These are phyloP conservation scores for Acer yangbiense DNA, from an alignment of 345 rosid species.

Conservation along the genomic window DNA sequence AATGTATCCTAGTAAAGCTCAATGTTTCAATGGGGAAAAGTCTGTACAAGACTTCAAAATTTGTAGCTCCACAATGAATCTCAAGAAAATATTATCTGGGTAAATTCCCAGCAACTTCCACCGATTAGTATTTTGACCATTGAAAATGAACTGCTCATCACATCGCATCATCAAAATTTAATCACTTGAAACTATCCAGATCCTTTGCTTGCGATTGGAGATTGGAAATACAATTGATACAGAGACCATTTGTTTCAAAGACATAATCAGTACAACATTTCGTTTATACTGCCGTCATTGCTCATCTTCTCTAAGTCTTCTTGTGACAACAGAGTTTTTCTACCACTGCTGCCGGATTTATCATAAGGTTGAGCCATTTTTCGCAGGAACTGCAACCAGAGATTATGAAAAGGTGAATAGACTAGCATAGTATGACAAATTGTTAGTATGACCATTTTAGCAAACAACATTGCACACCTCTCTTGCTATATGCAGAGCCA, in stretches of 20 bases:
- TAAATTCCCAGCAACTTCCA: not conserved
- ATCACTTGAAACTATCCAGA: slow-evolving; percentile 3
- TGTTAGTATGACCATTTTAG: not conserved
- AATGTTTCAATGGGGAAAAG: not conserved
- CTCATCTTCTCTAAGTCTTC: slow-evolving; percentile 88
- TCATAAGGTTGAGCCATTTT: slow-evolving; percentile 99
- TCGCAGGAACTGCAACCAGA: slow-evolving; percentile 64
- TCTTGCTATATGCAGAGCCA: slow-evolving; percentile 89
- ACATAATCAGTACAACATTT: slow-evolving; percentile 33
- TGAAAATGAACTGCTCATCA: not conserved
- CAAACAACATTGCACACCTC: slow-evolving; percentile 52
- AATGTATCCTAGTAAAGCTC: not conserved
- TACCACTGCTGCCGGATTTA: slow-evolving; percentile 55
- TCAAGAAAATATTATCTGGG: not conserved
- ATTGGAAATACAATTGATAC: not conserved
- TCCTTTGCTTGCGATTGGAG: not conserved
- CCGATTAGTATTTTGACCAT: not conserved
- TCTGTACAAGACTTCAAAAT: slow-evolving; percentile 2
- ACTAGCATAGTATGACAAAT: not conserved
- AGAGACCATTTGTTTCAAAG: not conserved
- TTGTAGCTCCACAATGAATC: not conserved
- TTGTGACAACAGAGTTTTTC: slow-evolving; percentile 81
- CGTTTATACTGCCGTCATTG: slow-evolving; percentile 47
- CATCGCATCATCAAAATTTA: not conserved
- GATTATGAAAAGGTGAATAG: not conserved